Base-by-base conservation (phyloP, 148 eudicot genomes). In the Rhododendron griersonianum region DNA sequence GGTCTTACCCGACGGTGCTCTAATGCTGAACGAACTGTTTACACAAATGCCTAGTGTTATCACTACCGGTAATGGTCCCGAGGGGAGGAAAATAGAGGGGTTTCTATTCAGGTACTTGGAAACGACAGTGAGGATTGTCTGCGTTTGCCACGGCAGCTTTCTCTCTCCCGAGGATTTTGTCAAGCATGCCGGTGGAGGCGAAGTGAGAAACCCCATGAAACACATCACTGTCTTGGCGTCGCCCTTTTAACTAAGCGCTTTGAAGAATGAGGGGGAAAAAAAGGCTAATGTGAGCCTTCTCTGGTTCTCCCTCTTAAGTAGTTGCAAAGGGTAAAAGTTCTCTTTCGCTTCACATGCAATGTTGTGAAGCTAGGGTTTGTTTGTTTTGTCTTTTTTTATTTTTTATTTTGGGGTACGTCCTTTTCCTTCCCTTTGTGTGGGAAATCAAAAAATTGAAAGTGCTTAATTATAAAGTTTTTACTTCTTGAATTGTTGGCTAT, bases 31-130 rank as follows among this genome's bases (percentile, higher is more conserved):
- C 1, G 53, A 59, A 61, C 61, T 82, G 35, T 55, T 21, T 48
- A 61, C 1, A 30, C 33, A 3, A 6, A 82, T 82, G 84, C 84
- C 84, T 61, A 61, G 51, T 61, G 84, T 82, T 11, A 82, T 74
- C 5, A 61, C 53, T 0, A 82, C 69, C 2, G 83, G 83, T 18
- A 65, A 61, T 41, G 75, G 84, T 1, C 84, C 74, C 51, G 11
- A 61, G 6, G 84, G 84, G 73, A 82, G 6, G 84, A 82, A 23
- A 61, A 61, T 82, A 1, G 84, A 82, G 44, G 84, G 84, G 33
- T 39, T 82, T 82, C 51, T 82, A 9, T 61, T 61, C 74, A 39
- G 5, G 55, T 82, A 82, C 74, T 19, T 2, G 73, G 39, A 23
- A 61, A 74, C 51, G 53, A 41, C 41, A 23, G 84, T 82, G 51